Evolutionary conservation across 352 stramenopile species (phyloP).

Genomic region (Pythium monospermum): DNA sequence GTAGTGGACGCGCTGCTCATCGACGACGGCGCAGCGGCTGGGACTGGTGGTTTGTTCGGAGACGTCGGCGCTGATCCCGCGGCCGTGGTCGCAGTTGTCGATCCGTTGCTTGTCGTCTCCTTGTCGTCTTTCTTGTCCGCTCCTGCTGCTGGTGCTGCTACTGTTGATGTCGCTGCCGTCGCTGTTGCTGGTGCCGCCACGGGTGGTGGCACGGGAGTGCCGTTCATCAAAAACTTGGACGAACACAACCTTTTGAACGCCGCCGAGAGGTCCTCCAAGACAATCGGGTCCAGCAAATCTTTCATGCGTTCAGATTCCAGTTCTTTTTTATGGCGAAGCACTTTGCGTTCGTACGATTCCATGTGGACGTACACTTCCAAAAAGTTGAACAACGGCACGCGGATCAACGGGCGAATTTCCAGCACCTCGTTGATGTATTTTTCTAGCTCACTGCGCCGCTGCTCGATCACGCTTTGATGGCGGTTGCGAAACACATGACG

Average conservation of each 20-base stretch:
- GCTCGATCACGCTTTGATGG: conserved; percentile 81
- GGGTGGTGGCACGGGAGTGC: conserved; percentile 26
- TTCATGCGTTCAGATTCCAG: conserved; percentile 86
- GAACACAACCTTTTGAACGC: conserved; percentile 80
- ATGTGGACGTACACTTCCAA: conserved; percentile 85
- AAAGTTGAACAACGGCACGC: conserved; percentile 86
- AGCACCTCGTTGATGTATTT: conserved; percentile 88
- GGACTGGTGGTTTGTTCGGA: conserved; percentile 38
- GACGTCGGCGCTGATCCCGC: conserved; percentile 28
- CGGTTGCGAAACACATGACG: conserved; percentile 83
- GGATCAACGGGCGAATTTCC: conserved; percentile 72
- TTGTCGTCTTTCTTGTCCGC: conserved; percentile 17
- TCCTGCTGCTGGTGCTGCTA: conserved; percentile 1
- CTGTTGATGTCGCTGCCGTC: conserved; percentile 1
- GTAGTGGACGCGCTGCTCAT: neutral
- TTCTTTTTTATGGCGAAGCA: conserved; percentile 84
- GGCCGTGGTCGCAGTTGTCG: neutral
- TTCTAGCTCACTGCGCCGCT: conserved; percentile 76
- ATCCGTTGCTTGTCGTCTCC: conserved; percentile 2
- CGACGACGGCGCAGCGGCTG: neutral
- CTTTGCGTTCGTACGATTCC: conserved; percentile 82
- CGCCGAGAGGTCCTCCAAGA: conserved; percentile 64
- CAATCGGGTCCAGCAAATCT: conserved; percentile 56
- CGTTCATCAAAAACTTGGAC: conserved; percentile 81
- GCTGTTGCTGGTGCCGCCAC: conserved; percentile 4